A percentile compares a stretch with the other conserved stretches of the same genome.
These are phyloP conservation scores for Tephrocybe sp. DNA, from an alignment of 768 basidiomycete genomes.

Conservation along the genomic window DNA sequence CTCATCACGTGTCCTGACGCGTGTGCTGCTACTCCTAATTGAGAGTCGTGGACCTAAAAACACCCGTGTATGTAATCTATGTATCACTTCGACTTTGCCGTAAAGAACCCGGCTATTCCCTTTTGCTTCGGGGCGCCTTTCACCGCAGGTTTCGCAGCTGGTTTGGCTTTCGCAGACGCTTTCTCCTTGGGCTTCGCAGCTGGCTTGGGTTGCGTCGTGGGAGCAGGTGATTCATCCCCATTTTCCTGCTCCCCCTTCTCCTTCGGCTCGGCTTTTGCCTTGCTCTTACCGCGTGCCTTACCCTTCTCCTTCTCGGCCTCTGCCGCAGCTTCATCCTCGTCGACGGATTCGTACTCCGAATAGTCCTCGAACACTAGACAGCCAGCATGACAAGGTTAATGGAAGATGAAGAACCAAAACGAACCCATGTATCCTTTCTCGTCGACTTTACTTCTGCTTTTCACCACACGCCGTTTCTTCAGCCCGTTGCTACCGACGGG, in stretches of 20 bases:
- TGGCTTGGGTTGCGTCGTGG: slow-evolving; percentile 13
- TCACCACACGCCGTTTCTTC: slow-evolving; percentile 68
- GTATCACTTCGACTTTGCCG: slow-evolving; percentile 25
- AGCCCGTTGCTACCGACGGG: slow-evolving; percentile 79
- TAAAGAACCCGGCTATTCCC: slow-evolving; percentile 37
- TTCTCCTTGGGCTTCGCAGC: slow-evolving; percentile 4
- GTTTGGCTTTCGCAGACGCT: slow-evolving; percentile 7
- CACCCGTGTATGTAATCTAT: no score
- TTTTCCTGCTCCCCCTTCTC: slow-evolving; percentile 16
- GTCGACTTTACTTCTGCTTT: slow-evolving; percentile 53
- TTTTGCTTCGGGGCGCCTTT: slow-evolving; percentile 24
- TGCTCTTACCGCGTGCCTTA: slow-evolving; percentile 19
- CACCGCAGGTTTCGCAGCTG: slow-evolving; percentile 1
- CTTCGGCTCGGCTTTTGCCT: slow-evolving; percentile 21
- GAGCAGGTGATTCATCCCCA: slow-evolving; percentile 1
- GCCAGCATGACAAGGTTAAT: not conserved
- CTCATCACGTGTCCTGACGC: not conserved
- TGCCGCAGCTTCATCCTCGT: slow-evolving; percentile 49
- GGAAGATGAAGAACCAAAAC: slow-evolving; percentile 21
- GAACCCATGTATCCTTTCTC: slow-evolving; percentile 75
- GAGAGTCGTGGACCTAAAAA: no score
- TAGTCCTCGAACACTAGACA: slow-evolving; percentile 71
- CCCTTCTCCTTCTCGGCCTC: slow-evolving; percentile 26
- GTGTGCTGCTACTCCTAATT: no score
- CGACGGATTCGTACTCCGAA: slow-evolving; percentile 78